A percentile compares a stretch with the other conserved stretches of the same genome.
These are phyloP conservation scores for Lepidium africanum DNA, from an alignment of 345 rosid genomes.

Conservation along the genomic window DNA sequence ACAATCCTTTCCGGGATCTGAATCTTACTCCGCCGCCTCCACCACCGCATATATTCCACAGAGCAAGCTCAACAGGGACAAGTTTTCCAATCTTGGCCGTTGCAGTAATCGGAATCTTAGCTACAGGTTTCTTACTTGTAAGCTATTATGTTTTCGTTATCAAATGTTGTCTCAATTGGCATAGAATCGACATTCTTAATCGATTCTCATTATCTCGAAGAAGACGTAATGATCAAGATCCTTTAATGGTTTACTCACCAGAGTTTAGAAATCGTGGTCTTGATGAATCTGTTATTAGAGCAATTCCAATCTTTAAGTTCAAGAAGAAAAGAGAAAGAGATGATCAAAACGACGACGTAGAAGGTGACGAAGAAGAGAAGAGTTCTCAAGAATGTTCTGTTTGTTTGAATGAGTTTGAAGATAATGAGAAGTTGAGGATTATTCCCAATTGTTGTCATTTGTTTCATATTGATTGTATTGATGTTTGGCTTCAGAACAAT, in stretches of 20 bases:
- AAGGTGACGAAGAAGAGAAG: slow-evolving; percentile 20
- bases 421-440: slow-evolving; percentile 61
- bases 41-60: not conserved
- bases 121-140: slow-evolving; percentile 73
- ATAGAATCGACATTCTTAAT: slow-evolving; percentile 48
- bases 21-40: not conserved
- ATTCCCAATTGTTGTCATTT: slow-evolving; percentile 77
- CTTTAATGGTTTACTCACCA: slow-evolving; percentile 40
- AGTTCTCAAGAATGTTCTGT: slow-evolving; percentile 58
- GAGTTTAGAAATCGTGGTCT: slow-evolving; percentile 55
- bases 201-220: slow-evolving; percentile 56
- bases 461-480: slow-evolving; percentile 90
- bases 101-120: slow-evolving; percentile 72
- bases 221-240: slow-evolving; percentile 34
- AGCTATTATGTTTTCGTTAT: slow-evolving; percentile 82
- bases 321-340: slow-evolving; percentile 31
- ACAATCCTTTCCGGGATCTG: not conserved
- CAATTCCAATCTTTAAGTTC: slow-evolving; percentile 75
- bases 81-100: slow-evolving; percentile 58
- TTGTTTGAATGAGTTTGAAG: slow-evolving; percentile 79
- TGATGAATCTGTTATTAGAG: slow-evolving; percentile 68
- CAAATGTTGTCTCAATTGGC: slow-evolving; percentile 90
- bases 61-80: slow-evolving; percentile 1
- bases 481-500: slow-evolving; percentile 85
- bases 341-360: slow-evolving; percentile 13